phyloP scores from a whole-genome alignment of 768 basidiomycete genomes.

The Podaxis sp. region DNA sequence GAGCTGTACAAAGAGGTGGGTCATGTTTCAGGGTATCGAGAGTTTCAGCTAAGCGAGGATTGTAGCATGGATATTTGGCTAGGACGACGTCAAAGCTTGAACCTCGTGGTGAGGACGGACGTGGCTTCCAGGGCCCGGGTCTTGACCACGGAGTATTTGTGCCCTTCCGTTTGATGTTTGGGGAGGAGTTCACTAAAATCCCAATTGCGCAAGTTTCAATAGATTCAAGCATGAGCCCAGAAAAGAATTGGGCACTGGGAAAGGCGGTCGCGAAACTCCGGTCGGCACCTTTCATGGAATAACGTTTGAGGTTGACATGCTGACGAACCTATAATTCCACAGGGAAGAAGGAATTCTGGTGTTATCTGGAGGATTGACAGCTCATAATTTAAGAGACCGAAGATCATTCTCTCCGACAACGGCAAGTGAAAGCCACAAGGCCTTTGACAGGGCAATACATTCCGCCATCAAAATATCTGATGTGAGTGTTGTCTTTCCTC shows the following conservation, averaged over 20 bases:
- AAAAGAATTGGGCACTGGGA: slow-evolving; percentile 64
- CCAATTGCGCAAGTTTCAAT: slow-evolving; percentile 75
- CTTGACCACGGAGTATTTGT: slow-evolving; percentile 81
- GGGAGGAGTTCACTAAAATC: slow-evolving; percentile 54
- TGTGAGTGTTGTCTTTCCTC: slow-evolving; percentile 33
- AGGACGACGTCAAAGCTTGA: slow-evolving; percentile 50
- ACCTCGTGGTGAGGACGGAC: slow-evolving; percentile 60
- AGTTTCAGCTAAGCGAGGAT: background rate
- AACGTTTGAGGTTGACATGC: slow-evolving; percentile 5
- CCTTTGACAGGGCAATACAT: slow-evolving; percentile 59
- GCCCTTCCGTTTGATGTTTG: slow-evolving; percentile 79
- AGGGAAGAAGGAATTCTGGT: slow-evolving; percentile 68
- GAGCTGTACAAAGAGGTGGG: slow-evolving; percentile 54
- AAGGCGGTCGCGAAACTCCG: slow-evolving; percentile 58
- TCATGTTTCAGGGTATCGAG: background rate
- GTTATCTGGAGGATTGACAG: slow-evolving; percentile 66
- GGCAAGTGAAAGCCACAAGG: slow-evolving; percentile 46
- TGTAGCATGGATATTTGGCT: slow-evolving; percentile 20
- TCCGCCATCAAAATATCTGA: slow-evolving; percentile 49
- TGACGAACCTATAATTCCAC: slow-evolving; percentile 13
- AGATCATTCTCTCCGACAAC: slow-evolving; percentile 46
- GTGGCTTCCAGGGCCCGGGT: slow-evolving; percentile 63
- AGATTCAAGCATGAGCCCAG: slow-evolving; percentile 55
- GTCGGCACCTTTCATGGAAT: slow-evolving; percentile 28
- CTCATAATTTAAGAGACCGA: slow-evolving; percentile 65